Evolutionary conservation across 805 yeast genomes (phyloP), one percentile per base, ranked within the genome.

Genomic region (Ogataea kodamae): DNA sequence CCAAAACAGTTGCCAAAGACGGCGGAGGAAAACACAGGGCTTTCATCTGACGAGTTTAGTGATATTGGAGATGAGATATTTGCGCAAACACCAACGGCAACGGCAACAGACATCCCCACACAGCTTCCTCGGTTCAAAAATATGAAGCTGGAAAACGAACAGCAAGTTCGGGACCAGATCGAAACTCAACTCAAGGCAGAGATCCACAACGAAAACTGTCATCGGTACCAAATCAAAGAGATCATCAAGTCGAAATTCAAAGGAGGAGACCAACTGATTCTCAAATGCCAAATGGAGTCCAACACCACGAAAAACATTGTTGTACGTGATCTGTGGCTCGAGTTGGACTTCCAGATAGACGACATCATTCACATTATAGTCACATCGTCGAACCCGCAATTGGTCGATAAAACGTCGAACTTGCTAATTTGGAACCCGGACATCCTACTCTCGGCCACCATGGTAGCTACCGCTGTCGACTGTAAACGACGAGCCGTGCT

Each of bases 361-460:
- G 89, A 82, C 52, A 66, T 82, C 0, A 65, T 83, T 11, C 85
- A 83, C 55, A 57, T 82, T 5, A 65, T 83, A 8, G 70, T 79
- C 5, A 68, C 57, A 4, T 25, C 32, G 11, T 40, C 26, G 3
- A 58, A 55, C 24, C 68, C 70, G 1, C 58, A 55, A 12, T 42
- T 78, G 3, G 69, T 81, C 6, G 84, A 80, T 44, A 65, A 68
- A 28, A 70, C 71, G 38, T 59, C 68, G 20, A 77, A 81, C 45
- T 54, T 88, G n/a, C 57, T 89, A 18, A 70, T 90, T 13, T 72
- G 92, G 71, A 74, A 83, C 45, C 98, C 98, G 0, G 97, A 92
- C 53, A 60, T 75, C 4, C 59, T 92, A 9, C 61, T 90, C 0
- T 75, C 96, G 0, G 88, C 96, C 2, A 92, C 97, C 0, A 63